Conservation (phyloP, 1,284 basidiomycete genomes). For the Tremellales sp. region DNA sequence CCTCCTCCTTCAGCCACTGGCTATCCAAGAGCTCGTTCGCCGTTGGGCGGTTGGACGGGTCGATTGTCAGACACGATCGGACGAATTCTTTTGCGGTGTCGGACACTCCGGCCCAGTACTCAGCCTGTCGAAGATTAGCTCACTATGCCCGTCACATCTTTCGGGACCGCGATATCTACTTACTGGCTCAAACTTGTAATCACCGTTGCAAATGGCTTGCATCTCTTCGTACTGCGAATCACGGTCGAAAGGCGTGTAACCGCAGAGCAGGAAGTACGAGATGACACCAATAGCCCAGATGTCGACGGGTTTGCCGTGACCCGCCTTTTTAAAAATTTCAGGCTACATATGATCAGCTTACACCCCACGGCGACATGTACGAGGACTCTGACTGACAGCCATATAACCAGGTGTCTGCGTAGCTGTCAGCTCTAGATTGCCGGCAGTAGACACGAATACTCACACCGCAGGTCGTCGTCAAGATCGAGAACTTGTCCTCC, state of each 20-base stretch:
- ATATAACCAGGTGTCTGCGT: slow-evolving; percentile 61
- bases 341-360: slow-evolving; percentile 50
- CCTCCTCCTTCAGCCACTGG: slow-evolving; percentile 62
- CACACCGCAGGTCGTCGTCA: slow-evolving; percentile 89
- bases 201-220: slow-evolving; percentile 86
- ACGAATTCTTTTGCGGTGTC: slow-evolving; percentile 79
- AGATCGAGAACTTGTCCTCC: slow-evolving; percentile 77
- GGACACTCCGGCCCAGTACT: slow-evolving; percentile 84
- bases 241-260: slow-evolving; percentile 91
- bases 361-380: not conserved
- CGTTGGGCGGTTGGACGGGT: slow-evolving; percentile 72
- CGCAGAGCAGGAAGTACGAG: slow-evolving; percentile 90
- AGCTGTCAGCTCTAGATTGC: slow-evolving; percentile 2
- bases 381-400: slow-evolving; percentile 55
- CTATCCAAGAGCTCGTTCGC: slow-evolving; percentile 67
- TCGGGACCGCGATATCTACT: slow-evolving; percentile 2
- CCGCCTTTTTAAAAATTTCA: slow-evolving; percentile 94
- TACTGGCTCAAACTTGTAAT: slow-evolving; percentile 82
- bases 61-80: slow-evolving; percentile 70
- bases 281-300: slow-evolving; percentile 97
- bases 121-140: slow-evolving; percentile 52
- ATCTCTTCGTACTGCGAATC: slow-evolving; percentile 82
- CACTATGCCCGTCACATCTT: slow-evolving; percentile 3
- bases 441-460: slow-evolving; percentile 60
- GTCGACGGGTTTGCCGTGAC: slow-evolving; percentile 93